Evolutionary conservation across 805 yeast species (phyloP), one percentile per base, ranked within the genome.

Genomic region (Starmerella ratchasimensis): DNA sequence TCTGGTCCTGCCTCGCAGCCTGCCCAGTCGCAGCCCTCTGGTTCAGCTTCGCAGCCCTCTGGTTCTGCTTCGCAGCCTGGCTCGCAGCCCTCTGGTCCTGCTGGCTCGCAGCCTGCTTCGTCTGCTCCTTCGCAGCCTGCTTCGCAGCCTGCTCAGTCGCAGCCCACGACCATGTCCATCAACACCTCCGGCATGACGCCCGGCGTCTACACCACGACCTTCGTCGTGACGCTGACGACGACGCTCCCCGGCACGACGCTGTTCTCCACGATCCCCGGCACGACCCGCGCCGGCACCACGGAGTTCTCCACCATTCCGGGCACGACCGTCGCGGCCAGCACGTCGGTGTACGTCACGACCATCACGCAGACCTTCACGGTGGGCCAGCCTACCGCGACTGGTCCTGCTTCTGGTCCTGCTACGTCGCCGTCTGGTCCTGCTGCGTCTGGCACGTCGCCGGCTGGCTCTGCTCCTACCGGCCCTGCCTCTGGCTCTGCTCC

Each of bases 221-320:
- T 19, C 14, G 33, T 34, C 5, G 21, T 16, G 19, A 34, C 39
- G 3, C 4, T 39, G 21, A 29, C 30, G 8, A 14, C 25, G 17
- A 20, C 28, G 21, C 2, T 34, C 11, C 35, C 37, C 11, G 35
- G 36, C 5, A 28, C 41, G 6, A 38, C 43, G 4, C 11, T 41
- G 16, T 32, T 27, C 21, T 36, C 44, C 14, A 34, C 39, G 5
- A 33, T 47, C 28, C 50, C 51, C 13, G 48, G 43, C 8, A 19
- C 41, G 4, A 39, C 45, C 13, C 24, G 36, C 15, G 38, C 52
- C 9, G 48, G 45, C 1, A 41, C 45, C 3, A 42, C 45, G 2
- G 21, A 21, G 23, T 33, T 17, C 27, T 28, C 34, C 2, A 33
- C 44, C 8, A 21, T 37, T 2, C 38, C 41, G 2, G 33, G 34